Percentiles rank a stretch among this genome's conserved stretches.
Evolutionary conservation across 2,329 filamentous ascomycete species (phyloP).

Genomic region (Cytospora leucostoma): DNA sequence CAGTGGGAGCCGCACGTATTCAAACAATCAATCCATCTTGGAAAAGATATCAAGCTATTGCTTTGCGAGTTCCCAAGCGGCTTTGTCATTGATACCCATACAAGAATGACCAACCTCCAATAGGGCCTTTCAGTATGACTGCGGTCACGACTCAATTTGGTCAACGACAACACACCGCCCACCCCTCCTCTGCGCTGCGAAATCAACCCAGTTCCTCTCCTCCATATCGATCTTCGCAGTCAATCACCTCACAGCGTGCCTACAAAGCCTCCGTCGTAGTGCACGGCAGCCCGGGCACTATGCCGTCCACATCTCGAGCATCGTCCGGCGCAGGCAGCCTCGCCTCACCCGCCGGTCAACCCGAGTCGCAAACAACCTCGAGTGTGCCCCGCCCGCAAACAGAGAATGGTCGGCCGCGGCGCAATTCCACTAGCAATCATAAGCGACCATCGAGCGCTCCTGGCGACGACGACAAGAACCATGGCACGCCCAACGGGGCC

Average conservation of each 20-base stretch:
- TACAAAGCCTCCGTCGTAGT: slow-evolving; percentile 7
- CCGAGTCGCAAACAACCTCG: slow-evolving; percentile 20
- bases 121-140: slow-evolving; percentile 24
- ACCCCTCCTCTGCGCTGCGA: slow-evolving; percentile 6
- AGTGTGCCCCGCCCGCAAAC: slow-evolving; percentile 19
- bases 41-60: neutral
- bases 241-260: neutral
- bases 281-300: slow-evolving; percentile 15
- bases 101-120: slow-evolving; percentile 23
- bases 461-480: slow-evolving; percentile 39
- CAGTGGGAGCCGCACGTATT: slow-evolving; percentile 7
- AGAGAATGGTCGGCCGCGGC: slow-evolving; percentile 24
- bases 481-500: slow-evolving; percentile 34
- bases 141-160: slow-evolving; percentile 22
- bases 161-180: slow-evolving; percentile 15
- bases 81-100: slow-evolving; percentile 7
- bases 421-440: slow-evolving; percentile 28
- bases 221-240: slow-evolving; percentile 7
- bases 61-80: neutral
- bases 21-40: neutral
- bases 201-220: slow-evolving; percentile 2
- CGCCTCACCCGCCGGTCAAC: slow-evolving; percentile 12
- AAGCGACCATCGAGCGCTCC: slow-evolving; percentile 50
- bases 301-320: slow-evolving; percentile 23
- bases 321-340: slow-evolving; percentile 23